Percentiles rank a stretch among this genome's conserved stretches.
These are phyloP conservation scores for Pseudocohnilembus persalinus DNA, from an alignment of 169 alveolate species.

Conservation along the genomic window DNA sequence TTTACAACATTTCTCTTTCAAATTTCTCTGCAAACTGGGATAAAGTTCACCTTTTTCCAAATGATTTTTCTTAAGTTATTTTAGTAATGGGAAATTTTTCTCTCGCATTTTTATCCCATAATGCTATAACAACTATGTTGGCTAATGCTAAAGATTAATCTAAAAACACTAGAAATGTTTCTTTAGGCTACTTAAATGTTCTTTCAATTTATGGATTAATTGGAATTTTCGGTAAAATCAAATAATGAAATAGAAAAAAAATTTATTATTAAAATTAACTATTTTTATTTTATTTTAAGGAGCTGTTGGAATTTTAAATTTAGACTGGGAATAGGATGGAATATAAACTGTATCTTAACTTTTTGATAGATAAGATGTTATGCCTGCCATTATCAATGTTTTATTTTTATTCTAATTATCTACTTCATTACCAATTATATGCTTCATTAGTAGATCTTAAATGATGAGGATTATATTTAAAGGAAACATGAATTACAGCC, in stretches of 20 bases:
- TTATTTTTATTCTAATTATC: constrained; percentile 33
- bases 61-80: not conserved
- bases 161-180: constrained; percentile 13
- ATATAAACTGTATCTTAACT: constrained; percentile 15
- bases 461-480: constrained; percentile 21
- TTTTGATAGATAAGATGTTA: constrained; percentile 16
- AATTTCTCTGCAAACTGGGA: constrained; percentile 1
- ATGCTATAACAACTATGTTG: constrained; percentile 28
- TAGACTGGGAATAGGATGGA: not conserved
- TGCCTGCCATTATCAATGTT: constrained; percentile 22
- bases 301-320: constrained; percentile 37
- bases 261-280: too few species aligned
- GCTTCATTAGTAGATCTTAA: constrained; percentile 27
- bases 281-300: not conserved
- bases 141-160: constrained; percentile 24
- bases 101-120: constrained; percentile 40
- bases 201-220: constrained; percentile 27
- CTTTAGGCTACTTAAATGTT: constrained; percentile 24
- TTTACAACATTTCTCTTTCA: not conserved
- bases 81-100: constrained; percentile 36
- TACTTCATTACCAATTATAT: constrained; percentile 35
- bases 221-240: constrained; percentile 23
- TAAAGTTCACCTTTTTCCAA: constrained; percentile 14
- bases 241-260: too few species aligned
- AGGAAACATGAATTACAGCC: not conserved